Conservation (phyloP, 257 asterid genomes). For the Solanum acaule region DNA sequence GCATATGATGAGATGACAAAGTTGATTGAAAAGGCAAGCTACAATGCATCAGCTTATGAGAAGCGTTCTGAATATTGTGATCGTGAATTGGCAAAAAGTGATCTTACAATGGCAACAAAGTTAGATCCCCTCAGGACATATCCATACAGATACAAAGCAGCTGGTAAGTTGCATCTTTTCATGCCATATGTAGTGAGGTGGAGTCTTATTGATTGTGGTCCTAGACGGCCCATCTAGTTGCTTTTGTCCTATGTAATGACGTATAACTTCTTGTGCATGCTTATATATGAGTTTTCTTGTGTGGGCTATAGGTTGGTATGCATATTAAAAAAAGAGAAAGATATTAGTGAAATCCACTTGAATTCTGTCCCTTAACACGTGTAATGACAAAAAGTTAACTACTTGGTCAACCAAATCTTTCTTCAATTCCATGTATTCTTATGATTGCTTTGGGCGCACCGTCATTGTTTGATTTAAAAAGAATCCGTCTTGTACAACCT, state of each 20-base stretch:
- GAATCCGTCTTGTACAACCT: not conserved
- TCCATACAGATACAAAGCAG: conserved; percentile 91
- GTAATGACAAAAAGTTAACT: not conserved
- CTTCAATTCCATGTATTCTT: not conserved
- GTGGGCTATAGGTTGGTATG: not conserved
- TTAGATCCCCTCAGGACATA: conserved; percentile 87
- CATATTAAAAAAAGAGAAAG: not conserved
- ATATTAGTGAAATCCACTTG: not conserved
- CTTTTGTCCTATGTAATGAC: not conserved
- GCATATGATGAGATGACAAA: conserved; percentile 98
- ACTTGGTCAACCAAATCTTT: not conserved
- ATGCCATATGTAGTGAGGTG: not conserved
- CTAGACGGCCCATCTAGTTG: not conserved
- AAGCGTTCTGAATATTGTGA: conserved; percentile 91
- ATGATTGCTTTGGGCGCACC: not conserved
- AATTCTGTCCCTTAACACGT: not conserved
- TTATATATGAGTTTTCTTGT: not conserved
- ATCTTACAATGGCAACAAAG: conserved; percentile 72
- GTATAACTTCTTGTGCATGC: not conserved
- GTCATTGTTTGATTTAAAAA: not conserved
- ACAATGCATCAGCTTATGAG: conserved; percentile 93
- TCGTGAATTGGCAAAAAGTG: conserved; percentile 81
- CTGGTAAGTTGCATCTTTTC: conserved; percentile 40
- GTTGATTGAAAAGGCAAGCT: conserved; percentile 77
- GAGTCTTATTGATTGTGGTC: not conserved